These are phyloP conservation scores for Eimeria maxima DNA, from an alignment of 169 alveolate genomes.

Conservation along the genomic window DNA sequence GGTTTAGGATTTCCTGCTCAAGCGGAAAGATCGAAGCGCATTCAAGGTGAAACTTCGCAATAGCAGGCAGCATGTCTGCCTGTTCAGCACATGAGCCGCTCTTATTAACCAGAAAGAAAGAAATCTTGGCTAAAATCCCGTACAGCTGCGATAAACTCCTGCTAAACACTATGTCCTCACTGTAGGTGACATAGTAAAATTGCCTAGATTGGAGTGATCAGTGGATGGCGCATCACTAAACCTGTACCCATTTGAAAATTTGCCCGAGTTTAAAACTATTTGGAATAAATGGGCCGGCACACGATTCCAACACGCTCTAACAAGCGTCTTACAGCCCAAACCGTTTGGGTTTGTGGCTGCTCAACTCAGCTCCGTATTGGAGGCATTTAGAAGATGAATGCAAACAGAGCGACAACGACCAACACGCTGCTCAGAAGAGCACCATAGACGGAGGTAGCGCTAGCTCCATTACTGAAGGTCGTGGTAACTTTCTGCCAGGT, in stretches of 20 bases:
- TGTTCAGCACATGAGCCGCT: background rate
- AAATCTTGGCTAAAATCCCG: background rate
- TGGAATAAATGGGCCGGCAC: background rate
- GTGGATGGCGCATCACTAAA: background rate
- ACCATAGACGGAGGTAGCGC: background rate
- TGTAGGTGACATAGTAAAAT: background rate
- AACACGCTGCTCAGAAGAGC: slow-evolving; percentile 31
- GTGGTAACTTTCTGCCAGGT: slow-evolving; percentile 21
- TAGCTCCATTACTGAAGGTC: background rate
- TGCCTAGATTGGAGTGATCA: background rate
- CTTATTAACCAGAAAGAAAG: background rate
- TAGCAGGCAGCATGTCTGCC: background rate
- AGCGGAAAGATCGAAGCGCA: too few relatives aligned
- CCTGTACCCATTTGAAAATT: background rate
- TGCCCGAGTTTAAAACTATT: background rate
- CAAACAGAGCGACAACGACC: background rate
- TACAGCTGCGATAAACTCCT: background rate
- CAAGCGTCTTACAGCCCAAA: background rate
- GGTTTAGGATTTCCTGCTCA: background rate
- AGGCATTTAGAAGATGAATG: background rate
- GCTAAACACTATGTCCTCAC: background rate
- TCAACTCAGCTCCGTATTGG: background rate
- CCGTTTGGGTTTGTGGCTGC: background rate
- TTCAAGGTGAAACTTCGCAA: background rate
- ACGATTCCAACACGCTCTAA: background rate